phyloP scores from a whole-genome alignment of 805 yeast genomes.

The Metschnikowia reukaufii region DNA sequence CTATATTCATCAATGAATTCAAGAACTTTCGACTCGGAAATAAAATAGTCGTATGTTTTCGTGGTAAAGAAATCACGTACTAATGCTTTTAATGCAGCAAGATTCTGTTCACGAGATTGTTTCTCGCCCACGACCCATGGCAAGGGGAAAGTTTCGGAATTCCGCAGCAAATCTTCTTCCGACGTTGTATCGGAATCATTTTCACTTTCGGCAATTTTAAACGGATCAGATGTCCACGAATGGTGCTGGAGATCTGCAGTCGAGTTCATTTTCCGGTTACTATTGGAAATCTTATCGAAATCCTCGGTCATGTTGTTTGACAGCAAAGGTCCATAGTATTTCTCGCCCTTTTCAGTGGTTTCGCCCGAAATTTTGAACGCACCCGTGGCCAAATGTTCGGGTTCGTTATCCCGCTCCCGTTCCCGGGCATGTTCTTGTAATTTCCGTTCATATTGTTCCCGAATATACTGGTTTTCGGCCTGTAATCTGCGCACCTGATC shows the following conservation, averaged over 20 bases:
- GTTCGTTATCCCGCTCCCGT: background rate
- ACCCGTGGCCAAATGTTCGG: background rate
- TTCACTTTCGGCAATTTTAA: constrained; percentile 7
- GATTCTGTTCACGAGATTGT: constrained; percentile 25
- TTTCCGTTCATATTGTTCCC: constrained; percentile 3
- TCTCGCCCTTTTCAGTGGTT: constrained; percentile 40
- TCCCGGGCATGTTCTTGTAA: background rate
- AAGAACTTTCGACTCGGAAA: constrained; percentile 33
- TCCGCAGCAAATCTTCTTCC: background rate
- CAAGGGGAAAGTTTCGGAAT: constrained; percentile 28
- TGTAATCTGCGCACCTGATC: constrained; percentile 6
- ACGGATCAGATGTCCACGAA: constrained; percentile 11
- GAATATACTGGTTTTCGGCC: constrained; percentile 6
- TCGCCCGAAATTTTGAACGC: constrained; percentile 32
- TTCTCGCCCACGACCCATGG: constrained; percentile 26
- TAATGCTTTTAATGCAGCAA: constrained; percentile 31
- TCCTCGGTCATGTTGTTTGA: constrained; percentile 47
- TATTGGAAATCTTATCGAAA: constrained; percentile 17
- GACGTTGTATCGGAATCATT: constrained; percentile 5
- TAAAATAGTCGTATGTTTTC: constrained; percentile 40
- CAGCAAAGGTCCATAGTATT: constrained; percentile 54
- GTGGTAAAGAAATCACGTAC: constrained; percentile 44
- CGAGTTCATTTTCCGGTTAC: background rate
- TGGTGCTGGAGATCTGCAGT: constrained; percentile 7
- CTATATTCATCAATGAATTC: constrained; percentile 40